These are phyloP conservation scores for Salix arbutifolia DNA, from an alignment of 345 rosid species.

Conservation along the genomic window DNA sequence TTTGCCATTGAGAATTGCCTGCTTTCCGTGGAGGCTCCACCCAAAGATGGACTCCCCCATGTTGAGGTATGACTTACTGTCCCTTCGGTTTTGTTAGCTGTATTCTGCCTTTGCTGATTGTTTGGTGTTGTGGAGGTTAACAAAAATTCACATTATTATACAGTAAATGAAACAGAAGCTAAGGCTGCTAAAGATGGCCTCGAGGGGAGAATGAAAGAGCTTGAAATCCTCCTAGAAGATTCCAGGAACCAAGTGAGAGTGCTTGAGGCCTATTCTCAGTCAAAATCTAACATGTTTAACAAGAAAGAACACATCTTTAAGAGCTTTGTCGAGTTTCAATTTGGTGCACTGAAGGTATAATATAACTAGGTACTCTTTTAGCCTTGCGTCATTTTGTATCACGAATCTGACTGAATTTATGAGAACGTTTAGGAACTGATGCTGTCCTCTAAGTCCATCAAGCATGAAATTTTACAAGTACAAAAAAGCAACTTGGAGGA, in stretches of 20 bases:
- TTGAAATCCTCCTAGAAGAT: slow-evolving; percentile 34
- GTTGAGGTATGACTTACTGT: slow-evolving; percentile 64
- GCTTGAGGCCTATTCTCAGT: slow-evolving; percentile 43
- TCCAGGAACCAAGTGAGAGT: slow-evolving; percentile 44
- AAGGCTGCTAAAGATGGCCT: slow-evolving; percentile 37
- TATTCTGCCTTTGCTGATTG: neutral
- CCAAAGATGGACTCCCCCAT: slow-evolving; percentile 85
- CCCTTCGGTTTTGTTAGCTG: slow-evolving; percentile 3
- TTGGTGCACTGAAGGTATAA: slow-evolving; percentile 56
- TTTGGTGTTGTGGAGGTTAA: too few species aligned
- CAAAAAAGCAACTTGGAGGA: slow-evolving; percentile 49
- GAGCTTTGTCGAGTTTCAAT: slow-evolving; percentile 41
- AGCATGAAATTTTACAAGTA: slow-evolving; percentile 50
- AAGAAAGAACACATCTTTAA: slow-evolving; percentile 45
- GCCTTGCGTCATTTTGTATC: neutral
- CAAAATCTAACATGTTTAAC: slow-evolving; percentile 43
- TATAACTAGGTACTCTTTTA: neutral
- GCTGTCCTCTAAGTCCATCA: slow-evolving; percentile 51
- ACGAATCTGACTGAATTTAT: slow-evolving; percentile 11
- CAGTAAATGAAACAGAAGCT: slow-evolving; percentile 60
- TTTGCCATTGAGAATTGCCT: slow-evolving; percentile 81
- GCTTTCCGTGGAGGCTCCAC: slow-evolving; percentile 89
- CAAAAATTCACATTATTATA: too few species aligned
- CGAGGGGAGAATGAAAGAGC: slow-evolving; percentile 47
- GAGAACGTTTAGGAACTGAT: slow-evolving; percentile 53